A percentile compares a stretch with the other conserved stretches of the same genome.
phyloP scores from a whole-genome alignment of 164 flowering plant species.

The Santalum album region DNA sequence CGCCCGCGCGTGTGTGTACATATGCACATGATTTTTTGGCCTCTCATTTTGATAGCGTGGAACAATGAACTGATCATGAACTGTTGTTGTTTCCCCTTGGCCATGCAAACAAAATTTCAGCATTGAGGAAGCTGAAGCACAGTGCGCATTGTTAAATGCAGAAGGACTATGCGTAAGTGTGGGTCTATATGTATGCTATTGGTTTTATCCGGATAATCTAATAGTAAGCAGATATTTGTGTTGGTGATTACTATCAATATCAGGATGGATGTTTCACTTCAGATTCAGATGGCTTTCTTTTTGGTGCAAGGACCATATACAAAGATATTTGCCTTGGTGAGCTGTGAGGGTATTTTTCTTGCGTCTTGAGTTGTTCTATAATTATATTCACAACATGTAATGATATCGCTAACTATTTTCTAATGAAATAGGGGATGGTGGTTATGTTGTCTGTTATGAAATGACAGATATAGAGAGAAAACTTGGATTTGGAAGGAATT shows the following conservation, averaged over 20 bases:
- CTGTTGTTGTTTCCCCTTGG: background rate
- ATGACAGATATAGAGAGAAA: conserved; percentile 80
- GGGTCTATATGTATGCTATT: background rate
- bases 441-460: conserved; percentile 85
- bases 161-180: conserved; percentile 78
- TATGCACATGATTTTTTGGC: background rate
- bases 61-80: too few relatives aligned
- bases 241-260: conserved; percentile 3
- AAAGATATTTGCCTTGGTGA: conserved; percentile 87
- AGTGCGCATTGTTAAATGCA: conserved; percentile 73
- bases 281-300: conserved; percentile 91
- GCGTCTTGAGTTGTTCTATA: background rate
- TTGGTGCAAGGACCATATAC: conserved; percentile 93
- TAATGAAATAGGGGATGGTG: conserved; percentile 60
- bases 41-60: background rate
- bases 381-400: conserved; percentile 2
- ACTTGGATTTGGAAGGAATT: conserved; percentile 90
- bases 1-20: too few relatives aligned
- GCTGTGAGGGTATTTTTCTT: conserved; percentile 9
- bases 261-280: conserved; percentile 96
- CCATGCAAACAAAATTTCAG: conserved; percentile 23
- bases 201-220: too few relatives aligned
- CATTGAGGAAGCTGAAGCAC: conserved; percentile 97
- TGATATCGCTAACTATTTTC: conserved; percentile 2
- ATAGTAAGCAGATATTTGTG: too few relatives aligned